Evolutionary conservation across 352 stramenopile genomes (phyloP), one percentile per base, ranked within the genome.

Genomic region (Pythium volutum): DNA sequence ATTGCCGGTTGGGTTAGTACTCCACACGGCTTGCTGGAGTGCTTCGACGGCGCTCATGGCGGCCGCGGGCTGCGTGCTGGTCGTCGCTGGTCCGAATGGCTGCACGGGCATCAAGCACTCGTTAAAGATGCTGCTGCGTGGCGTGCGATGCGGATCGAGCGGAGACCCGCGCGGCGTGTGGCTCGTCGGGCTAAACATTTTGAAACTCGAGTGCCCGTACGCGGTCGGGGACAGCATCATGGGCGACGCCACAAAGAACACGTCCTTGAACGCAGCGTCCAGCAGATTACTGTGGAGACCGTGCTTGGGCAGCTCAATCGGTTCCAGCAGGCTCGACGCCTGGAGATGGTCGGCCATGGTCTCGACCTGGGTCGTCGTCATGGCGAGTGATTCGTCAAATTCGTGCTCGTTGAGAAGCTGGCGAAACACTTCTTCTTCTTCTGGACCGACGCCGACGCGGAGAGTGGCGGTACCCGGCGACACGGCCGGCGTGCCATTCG

Each of bases 381-480:
- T 70, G 26, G 43, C 22, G 8, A 66, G 16, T n/a, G 56, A 34
- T 15, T 81, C 74, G 1, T 66, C 49, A 34, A 82, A 82, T 33
- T 82, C 74, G 15, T 82, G 72, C 4, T 81, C 72, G 22, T 54
- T 72, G 4, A 88, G 62, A 36, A 87, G 66, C 33, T 84, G 72
- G 0, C 55, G 67, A 45, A 88, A 73, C 47, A 76, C 67, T 31
- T 78, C 73, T 53, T 84, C 76, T 38, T 85, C 78, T n/a, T 71
- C 60, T 0, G 60, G 47, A 0, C 55, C 42, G 48, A 52, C 53
- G 34, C 70, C 20, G 2, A 76, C 54, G 0, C 71, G 67, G 9
- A 48, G 26, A 16, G 55, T 63, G n/a, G n/a, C n/a, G n/a, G 26
- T 42, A n/a, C 16, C 45, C 8, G n/a, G 43, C 20, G 22, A 62